Evolutionary conservation across 495 filamentous ascomycete genomes (phyloP).

Genomic region (Pseudoneurospora amorphoporcata): DNA sequence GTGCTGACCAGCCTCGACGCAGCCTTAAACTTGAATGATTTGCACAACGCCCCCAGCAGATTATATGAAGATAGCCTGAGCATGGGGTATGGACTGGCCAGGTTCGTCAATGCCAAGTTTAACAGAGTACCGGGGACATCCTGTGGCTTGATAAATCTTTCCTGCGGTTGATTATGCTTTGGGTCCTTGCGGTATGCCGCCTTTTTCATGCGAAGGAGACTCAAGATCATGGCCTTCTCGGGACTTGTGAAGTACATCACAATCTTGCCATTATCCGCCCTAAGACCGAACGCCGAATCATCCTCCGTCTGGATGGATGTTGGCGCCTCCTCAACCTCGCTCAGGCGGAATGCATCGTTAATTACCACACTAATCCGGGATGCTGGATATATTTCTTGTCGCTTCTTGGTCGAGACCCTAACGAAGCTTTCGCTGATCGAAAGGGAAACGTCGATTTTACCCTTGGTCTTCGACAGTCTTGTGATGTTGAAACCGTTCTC

Average conservation of each 20-base stretch:
- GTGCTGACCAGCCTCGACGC: constrained; percentile 48
- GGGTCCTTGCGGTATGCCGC: constrained; percentile 50
- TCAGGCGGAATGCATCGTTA: constrained; percentile 56
- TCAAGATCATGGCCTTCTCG: constrained; percentile 48
- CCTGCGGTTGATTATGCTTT: constrained; percentile 43
- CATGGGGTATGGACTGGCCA: constrained; percentile 45
- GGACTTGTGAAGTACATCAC: constrained; percentile 57
- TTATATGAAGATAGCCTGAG: constrained; percentile 54
- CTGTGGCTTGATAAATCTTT: constrained; percentile 52
- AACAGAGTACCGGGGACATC: constrained; percentile 57
- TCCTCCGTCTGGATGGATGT: constrained; percentile 52
- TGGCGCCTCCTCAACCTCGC: constrained; percentile 53
- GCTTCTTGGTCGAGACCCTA: constrained; percentile 56
- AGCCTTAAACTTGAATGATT: constrained; percentile 52
- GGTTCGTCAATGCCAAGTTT: constrained; percentile 54
- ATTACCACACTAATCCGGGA: constrained; percentile 47
- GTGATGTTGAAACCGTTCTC: constrained; percentile 55
- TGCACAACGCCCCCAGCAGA: constrained; percentile 49
- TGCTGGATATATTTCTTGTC: constrained; percentile 51
- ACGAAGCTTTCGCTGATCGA: constrained; percentile 57
- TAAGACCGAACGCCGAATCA: constrained; percentile 55
- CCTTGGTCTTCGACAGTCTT: constrained; percentile 52
- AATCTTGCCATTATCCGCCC: constrained; percentile 56
- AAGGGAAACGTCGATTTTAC: constrained; percentile 54
- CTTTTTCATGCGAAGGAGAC: constrained; percentile 49